Conservation (phyloP, 345 rosid species). For the Clarkia xantiana region DNA sequence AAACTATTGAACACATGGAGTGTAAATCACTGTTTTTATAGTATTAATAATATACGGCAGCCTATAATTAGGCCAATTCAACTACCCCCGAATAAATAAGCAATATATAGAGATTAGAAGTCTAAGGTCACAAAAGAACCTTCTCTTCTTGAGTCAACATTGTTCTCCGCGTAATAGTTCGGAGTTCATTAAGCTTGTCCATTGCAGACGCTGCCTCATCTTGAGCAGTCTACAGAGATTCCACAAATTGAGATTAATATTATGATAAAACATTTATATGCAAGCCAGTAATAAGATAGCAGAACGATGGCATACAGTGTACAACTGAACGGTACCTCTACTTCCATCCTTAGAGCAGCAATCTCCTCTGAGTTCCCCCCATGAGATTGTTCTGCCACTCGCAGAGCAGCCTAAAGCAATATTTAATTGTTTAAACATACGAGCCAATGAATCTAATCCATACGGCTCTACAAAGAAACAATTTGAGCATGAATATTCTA, state of each 20-base stretch:
- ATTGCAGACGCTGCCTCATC: conserved; percentile 55
- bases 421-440: conserved; percentile 1
- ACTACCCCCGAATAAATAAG: no score
- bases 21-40: no score
- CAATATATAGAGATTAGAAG: no score
- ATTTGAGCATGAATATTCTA: no score
- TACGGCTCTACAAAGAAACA: no score
- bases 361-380: conserved; percentile 31
- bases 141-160: no score
- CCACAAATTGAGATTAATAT: background rate
- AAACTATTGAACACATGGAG: no score
- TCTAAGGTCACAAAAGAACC: conserved; percentile 8
- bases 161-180: no score
- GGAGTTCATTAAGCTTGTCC: conserved; percentile 10
- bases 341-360: conserved; percentile 49
- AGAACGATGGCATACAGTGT: background rate
- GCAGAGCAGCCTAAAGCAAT: conserved; percentile 52
- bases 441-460: background rate
- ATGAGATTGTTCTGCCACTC: conserved; percentile 38
- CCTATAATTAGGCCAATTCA: no score
- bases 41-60: no score
- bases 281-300: no score
- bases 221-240: conserved; percentile 40
- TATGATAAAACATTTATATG: no score
- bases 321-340: conserved; percentile 39